A percentile compares a stretch with the other conserved stretches of the same genome.
These are phyloP conservation scores for Picochlorum sp. DNA, from an alignment of 139 green algal genomes.

Conservation along the genomic window DNA sequence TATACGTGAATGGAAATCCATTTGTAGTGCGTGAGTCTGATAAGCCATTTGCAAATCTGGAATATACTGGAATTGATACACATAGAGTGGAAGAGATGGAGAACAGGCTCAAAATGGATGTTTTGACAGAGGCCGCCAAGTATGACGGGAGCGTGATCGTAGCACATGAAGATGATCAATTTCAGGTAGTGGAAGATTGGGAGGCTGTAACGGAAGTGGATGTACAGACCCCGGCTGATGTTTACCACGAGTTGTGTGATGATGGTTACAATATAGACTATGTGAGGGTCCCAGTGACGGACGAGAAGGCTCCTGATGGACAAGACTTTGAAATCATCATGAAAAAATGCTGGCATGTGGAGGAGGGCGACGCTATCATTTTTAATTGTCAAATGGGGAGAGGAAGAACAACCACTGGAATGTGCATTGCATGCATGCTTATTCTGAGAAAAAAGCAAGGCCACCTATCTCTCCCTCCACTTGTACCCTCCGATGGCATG, in stretches of 20 bases:
- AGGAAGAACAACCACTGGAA: slow-evolving; percentile 86
- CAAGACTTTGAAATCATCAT: slow-evolving; percentile 51
- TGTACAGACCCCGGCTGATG: slow-evolving; percentile 84
- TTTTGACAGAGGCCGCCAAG: slow-evolving; percentile 45
- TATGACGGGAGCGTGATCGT: slow-evolving; percentile 75
- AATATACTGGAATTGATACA: slow-evolving; percentile 87
- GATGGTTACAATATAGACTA: slow-evolving; percentile 76
- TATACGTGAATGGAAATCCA: slow-evolving; percentile 88
- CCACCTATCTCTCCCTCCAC: slow-evolving; percentile 1
- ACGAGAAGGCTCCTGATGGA: slow-evolving; percentile 92
- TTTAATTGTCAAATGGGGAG: slow-evolving; percentile 98
- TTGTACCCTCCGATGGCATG: slow-evolving; percentile 11
- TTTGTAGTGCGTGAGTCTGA: slow-evolving; percentile 88
- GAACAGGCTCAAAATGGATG: slow-evolving; percentile 66
- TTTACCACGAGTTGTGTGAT: slow-evolving; percentile 50
- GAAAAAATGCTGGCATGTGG: slow-evolving; percentile 44
- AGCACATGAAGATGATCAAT: slow-evolving; percentile 77
- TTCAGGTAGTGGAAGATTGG: slow-evolving; percentile 60
- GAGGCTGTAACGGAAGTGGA: slow-evolving; percentile 67
- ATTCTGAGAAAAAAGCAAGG: slow-evolving; percentile 24
- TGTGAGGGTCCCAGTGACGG: slow-evolving; percentile 80
- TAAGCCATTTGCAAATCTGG: slow-evolving; percentile 88
- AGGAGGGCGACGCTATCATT: slow-evolving; percentile 52
- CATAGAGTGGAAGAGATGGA: slow-evolving; percentile 87
- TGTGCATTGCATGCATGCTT: slow-evolving; percentile 82